phyloP scores from a whole-genome alignment of 2,329 filamentous ascomycete species.

The Ophiocordyceps sinensis region DNA sequence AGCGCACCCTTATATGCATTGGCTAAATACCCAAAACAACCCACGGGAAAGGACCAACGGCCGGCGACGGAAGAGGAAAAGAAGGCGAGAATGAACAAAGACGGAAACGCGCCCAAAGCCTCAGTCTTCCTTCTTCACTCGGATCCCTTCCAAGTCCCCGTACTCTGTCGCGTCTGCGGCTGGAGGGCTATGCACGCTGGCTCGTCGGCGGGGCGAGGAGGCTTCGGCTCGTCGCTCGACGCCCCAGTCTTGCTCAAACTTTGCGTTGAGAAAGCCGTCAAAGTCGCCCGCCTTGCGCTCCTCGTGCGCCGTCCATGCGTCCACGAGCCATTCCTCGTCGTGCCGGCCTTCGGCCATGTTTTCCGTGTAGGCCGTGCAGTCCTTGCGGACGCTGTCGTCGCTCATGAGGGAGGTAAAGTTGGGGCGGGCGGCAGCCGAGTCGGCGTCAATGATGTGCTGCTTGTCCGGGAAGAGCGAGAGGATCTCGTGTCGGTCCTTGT shows the following conservation, averaged over 20 bases:
- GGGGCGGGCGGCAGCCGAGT: conserved; percentile 20
- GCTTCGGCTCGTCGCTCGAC: conserved; percentile 17
- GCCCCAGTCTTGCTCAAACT: conserved; percentile 34
- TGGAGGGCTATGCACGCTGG: too few relatives aligned
- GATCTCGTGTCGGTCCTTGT: conserved; percentile 20
- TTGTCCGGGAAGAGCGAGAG: conserved; percentile 22
- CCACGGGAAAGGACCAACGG: too few relatives aligned
- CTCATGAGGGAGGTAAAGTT: conserved; percentile 28
- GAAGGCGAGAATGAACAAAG: too few relatives aligned
- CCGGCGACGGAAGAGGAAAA: too few relatives aligned
- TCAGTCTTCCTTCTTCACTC: too few relatives aligned
- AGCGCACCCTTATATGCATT: too few relatives aligned
- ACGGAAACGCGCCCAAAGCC: too few relatives aligned
- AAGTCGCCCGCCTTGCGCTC: conserved; percentile 34
- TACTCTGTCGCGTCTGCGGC: too few relatives aligned
- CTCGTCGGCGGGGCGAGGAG: too few relatives aligned
- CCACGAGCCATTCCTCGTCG: conserved; percentile 35
- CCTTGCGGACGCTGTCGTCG: conserved; percentile 31
- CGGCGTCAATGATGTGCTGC: conserved; percentile 21
- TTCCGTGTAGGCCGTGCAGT: conserved; percentile 29
- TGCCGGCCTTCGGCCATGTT: conserved; percentile 32
- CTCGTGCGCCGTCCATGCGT: conserved; percentile 36
- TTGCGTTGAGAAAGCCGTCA: conserved; percentile 27
- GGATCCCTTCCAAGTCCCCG: not conserved
- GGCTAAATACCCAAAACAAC: too few relatives aligned